Conservation (phyloP, 2,329 filamentous ascomycete species). For the Harringtonia aguacate region DNA sequence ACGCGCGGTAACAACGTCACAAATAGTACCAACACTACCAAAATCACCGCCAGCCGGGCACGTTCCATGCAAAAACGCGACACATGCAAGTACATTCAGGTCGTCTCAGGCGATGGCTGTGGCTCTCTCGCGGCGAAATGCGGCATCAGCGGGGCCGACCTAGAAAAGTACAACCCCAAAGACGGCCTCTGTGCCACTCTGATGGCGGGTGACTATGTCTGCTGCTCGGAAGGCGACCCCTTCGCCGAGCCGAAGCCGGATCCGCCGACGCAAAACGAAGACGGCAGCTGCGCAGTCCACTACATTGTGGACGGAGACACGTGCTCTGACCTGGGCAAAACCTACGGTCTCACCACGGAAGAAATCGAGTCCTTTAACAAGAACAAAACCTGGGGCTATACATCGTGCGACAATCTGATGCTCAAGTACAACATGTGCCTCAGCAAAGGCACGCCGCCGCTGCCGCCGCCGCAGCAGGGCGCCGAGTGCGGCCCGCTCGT, state of each 20-base stretch:
- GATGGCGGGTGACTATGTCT: constrained; percentile 20
- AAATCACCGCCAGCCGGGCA: too few relatives aligned
- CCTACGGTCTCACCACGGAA: neutral
- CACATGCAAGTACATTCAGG: too few relatives aligned
- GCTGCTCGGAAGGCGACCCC: constrained; percentile 22
- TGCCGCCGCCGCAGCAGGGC: constrained; percentile 19
- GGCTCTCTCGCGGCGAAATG: too few relatives aligned
- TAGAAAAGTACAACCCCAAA: too few relatives aligned
- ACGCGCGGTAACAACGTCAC: too few relatives aligned
- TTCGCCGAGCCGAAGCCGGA: constrained; percentile 14
- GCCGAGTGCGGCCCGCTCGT: constrained; percentile 23
- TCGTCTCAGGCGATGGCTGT: too few relatives aligned
- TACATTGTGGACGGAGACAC: constrained; percentile 18
- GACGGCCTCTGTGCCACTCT: constrained; percentile 20
- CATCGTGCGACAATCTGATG: constrained; percentile 18
- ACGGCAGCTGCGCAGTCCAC: constrained; percentile 24
- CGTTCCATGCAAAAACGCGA: too few relatives aligned
- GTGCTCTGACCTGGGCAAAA: constrained; percentile 19
- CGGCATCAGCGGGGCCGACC: too few relatives aligned
- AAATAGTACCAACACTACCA: too few relatives aligned
- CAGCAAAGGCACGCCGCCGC: constrained; percentile 20
- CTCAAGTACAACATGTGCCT: constrained; percentile 19
- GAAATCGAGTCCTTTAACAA: constrained; percentile 15
- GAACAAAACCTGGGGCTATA: constrained; percentile 26
- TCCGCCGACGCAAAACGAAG: constrained; percentile 19